Conservation (phyloP, 2,329 filamentous ascomycete species). For the Dichotomopilus funicola region DNA sequence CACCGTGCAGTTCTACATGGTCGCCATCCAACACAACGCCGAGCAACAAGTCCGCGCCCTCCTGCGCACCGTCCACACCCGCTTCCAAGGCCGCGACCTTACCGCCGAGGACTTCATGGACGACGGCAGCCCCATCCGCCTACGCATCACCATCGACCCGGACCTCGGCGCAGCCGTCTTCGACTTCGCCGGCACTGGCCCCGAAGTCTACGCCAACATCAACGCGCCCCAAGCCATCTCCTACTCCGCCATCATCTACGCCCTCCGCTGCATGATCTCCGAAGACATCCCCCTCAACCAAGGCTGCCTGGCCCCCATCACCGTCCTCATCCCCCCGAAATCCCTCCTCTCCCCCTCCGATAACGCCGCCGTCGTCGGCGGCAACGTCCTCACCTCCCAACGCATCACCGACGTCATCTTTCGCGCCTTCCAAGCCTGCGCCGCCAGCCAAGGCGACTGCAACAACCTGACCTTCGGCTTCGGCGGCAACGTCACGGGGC, state of each 20-base stretch:
- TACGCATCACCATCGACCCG: slow-evolving; percentile 69
- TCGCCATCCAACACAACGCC: slow-evolving; percentile 73
- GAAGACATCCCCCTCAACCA: slow-evolving; percentile 83
- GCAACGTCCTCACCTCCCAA: slow-evolving; percentile 75
- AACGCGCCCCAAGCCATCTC: slow-evolving; percentile 75
- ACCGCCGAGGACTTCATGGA: slow-evolving; percentile 79
- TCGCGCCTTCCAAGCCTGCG: slow-evolving; percentile 71
- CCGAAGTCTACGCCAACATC: slow-evolving; percentile 69
- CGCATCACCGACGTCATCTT: slow-evolving; percentile 79
- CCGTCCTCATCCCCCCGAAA: slow-evolving; percentile 64
- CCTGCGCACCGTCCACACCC: slow-evolving; percentile 62
- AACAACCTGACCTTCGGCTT: slow-evolving; percentile 85
- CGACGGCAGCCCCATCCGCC: slow-evolving; percentile 69
- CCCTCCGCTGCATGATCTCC: slow-evolving; percentile 69
- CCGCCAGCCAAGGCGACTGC: slow-evolving; percentile 71
- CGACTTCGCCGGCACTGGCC: slow-evolving; percentile 68
- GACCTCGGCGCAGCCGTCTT: slow-evolving; percentile 71
- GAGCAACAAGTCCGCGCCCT: slow-evolving; percentile 68
- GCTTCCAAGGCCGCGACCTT: slow-evolving; percentile 64
- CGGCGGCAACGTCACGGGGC: slow-evolving; percentile 56
- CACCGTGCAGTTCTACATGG: slow-evolving; percentile 79
- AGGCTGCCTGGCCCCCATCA: slow-evolving; percentile 71
- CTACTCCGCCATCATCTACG: slow-evolving; percentile 78
- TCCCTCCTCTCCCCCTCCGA: slow-evolving; percentile 70
- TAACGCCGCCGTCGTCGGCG: slow-evolving; percentile 73